Percentiles rank a stretch among this genome's conserved stretches.
phyloP scores from a whole-genome alignment of 164 flowering plant genomes.

The Liquidambar formosana region DNA sequence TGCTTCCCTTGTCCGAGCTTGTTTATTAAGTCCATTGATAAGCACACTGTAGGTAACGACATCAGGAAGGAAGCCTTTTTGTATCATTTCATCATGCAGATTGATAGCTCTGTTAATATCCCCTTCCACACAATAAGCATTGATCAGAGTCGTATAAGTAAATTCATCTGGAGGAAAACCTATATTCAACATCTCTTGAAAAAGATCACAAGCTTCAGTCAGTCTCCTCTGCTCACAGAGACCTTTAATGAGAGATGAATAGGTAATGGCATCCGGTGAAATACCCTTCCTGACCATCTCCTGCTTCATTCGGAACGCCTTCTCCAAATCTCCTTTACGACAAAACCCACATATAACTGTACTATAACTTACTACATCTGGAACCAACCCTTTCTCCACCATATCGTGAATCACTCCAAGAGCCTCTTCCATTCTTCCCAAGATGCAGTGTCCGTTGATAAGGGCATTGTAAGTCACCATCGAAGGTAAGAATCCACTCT shows the following conservation, averaged over 20 bases:
- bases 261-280: constrained; percentile 61
- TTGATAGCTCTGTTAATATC: constrained; percentile 52
- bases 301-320: constrained; percentile 55
- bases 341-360: constrained; percentile 73
- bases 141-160: constrained; percentile 72
- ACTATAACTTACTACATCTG: constrained; percentile 78
- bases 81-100: constrained; percentile 77
- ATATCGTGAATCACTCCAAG: constrained; percentile 46
- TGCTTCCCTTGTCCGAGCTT: constrained; percentile 78
- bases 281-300: constrained; percentile 69
- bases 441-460: constrained; percentile 66
- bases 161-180: constrained; percentile 72
- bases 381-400: constrained; percentile 49
- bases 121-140: constrained; percentile 76
- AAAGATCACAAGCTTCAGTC: constrained; percentile 62
- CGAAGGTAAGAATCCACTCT: constrained; percentile 59
- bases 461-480: constrained; percentile 74
- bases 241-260: constrained; percentile 77
- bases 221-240: constrained; percentile 64
- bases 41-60: constrained; percentile 84
- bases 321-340: constrained; percentile 46
- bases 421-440: constrained; percentile 67
- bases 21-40: constrained; percentile 75
- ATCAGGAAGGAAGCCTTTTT: constrained; percentile 73
- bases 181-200: constrained; percentile 59